These are phyloP conservation scores for Neoboletus subvelutipes DNA, from an alignment of 768 basidiomycete species.

Conservation along the genomic window DNA sequence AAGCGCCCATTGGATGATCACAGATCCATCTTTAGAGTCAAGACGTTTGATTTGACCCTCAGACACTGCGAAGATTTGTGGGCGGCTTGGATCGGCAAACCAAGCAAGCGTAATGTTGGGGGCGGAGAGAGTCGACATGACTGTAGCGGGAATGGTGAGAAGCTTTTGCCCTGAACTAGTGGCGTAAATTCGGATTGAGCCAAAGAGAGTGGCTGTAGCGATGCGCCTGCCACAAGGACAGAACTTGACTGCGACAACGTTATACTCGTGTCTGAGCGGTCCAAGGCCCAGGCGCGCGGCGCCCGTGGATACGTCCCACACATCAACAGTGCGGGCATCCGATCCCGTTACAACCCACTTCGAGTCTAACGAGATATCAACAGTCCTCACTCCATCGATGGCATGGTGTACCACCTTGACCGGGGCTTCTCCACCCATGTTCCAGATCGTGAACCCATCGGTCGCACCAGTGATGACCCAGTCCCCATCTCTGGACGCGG, in stretches of 20 bases:
- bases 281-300: not conserved
- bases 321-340: slow-evolving; percentile 8
- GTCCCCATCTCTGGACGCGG: slow-evolving; percentile 10
- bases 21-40: slow-evolving; percentile 12
- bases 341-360: slow-evolving; percentile 22
- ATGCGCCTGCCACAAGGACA: slow-evolving; percentile 19
- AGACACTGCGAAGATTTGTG: slow-evolving; percentile 15
- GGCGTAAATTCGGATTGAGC: slow-evolving; percentile 17
- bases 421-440: not conserved
- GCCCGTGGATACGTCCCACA: slow-evolving; percentile 19
- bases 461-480: slow-evolving; percentile 8
- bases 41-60: slow-evolving; percentile 21
- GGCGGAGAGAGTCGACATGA: slow-evolving; percentile 2
- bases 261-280: slow-evolving; percentile 16
- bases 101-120: slow-evolving; percentile 11
- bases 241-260: slow-evolving; percentile 19
- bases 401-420: not conserved
- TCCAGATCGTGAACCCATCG: slow-evolving; percentile 17
- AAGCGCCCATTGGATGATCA: slow-evolving; percentile 15
- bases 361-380: slow-evolving; percentile 20
- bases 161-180: slow-evolving; percentile 10
- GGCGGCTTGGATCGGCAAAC: slow-evolving; percentile 1
- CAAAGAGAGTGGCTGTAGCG: slow-evolving; percentile 21
- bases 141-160: slow-evolving; percentile 14
- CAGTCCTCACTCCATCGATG: slow-evolving; percentile 10